Evolutionary conservation across 495 filamentous ascomycete species (phyloP), one percentile per base, ranked within the genome.

Genomic region (Penicillium manginii): DNA sequence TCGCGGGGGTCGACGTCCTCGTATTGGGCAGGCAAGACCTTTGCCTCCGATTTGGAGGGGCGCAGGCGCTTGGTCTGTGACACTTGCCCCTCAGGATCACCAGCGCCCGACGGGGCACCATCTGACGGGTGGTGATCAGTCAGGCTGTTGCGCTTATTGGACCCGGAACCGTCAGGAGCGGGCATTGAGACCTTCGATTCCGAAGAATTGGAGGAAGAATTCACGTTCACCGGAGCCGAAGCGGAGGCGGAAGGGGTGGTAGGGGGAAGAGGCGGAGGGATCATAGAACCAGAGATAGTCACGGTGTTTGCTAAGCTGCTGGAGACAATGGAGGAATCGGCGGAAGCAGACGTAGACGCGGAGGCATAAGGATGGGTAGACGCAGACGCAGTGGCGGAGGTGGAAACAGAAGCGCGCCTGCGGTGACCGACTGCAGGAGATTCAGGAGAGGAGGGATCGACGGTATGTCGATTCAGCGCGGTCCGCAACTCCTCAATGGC

Each of bases 1-100:
- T 96, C 91, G 62, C 89, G 86, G 17, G 89, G 83, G 50, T 90
- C 82, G 62, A 90, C 93, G 22, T 81, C 72, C 63, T 94, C 90
- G 73, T 98, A 98, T 63, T 81, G 74, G 33, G 76, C 66, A 6
- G 94, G 92, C 70, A 98, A 78, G 22, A 86, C 54, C 72, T 92
- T 97, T 19, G 84, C 79, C 11, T 81, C 72, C 12, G 85, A 78
- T 53, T 83, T 84, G 29, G 80, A 67, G 42, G 81, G 72, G 35
- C 83, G 80, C 54, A 74, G 66, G 48, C 83, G 82, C 65, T 84
- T 85, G 15, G 77, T 72, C 50, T 76, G 78, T 50, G 77, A 83
- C 39, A 70, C 73, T 47, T 83, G 76, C 17, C 77, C 74, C 51
- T 50, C 55, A 17, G 72, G 17, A n/a, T 43, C 79, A 54, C 71